Evolutionary conservation across 306 rosid species (phyloP).

Genomic region (Prosopis cineraria): DNA sequence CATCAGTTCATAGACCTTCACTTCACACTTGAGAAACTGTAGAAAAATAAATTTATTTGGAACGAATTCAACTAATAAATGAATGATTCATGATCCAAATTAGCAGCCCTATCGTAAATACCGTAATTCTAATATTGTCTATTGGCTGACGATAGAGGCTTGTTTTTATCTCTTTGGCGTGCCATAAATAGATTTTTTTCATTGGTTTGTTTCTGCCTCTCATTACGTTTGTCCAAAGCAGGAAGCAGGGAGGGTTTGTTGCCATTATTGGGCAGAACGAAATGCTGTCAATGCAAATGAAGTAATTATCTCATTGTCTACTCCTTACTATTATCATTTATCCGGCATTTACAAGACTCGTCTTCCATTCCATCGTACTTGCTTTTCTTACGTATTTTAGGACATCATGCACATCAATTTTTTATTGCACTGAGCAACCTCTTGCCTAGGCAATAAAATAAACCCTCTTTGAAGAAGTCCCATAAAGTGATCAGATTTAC

Average conservation of each 20-base stretch:
- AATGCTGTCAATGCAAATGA: not conserved
- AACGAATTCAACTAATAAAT: not conserved
- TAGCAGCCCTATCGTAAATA: not conserved
- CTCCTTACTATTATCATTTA: too few relatives aligned
- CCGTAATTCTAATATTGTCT: too few relatives aligned
- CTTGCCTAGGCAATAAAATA: slow-evolving; percentile 38
- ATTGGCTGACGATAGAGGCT: too few relatives aligned
- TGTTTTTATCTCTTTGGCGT: too few relatives aligned
- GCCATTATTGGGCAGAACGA: too few relatives aligned
- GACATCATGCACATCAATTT: slow-evolving; percentile 31
- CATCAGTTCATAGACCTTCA: not conserved
- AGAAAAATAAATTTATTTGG: not conserved
- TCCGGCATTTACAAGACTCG: slow-evolving; percentile 22
- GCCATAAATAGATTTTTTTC: too few relatives aligned
- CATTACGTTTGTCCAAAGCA: too few relatives aligned
- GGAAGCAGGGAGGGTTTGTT: too few relatives aligned
- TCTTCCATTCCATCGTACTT: slow-evolving; percentile 26
- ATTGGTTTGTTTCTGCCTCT: too few relatives aligned
- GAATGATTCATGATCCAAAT: too few relatives aligned
- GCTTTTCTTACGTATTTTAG: slow-evolving; percentile 27
- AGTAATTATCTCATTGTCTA: not conserved
- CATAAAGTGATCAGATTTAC: slow-evolving; percentile 32
- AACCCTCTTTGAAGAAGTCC: not conserved
- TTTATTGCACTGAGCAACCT: slow-evolving; percentile 42
- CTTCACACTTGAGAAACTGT: too few relatives aligned